phyloP scores from a whole-genome alignment of 2,329 filamentous ascomycete genomes.

The Sporothrix inflata region DNA sequence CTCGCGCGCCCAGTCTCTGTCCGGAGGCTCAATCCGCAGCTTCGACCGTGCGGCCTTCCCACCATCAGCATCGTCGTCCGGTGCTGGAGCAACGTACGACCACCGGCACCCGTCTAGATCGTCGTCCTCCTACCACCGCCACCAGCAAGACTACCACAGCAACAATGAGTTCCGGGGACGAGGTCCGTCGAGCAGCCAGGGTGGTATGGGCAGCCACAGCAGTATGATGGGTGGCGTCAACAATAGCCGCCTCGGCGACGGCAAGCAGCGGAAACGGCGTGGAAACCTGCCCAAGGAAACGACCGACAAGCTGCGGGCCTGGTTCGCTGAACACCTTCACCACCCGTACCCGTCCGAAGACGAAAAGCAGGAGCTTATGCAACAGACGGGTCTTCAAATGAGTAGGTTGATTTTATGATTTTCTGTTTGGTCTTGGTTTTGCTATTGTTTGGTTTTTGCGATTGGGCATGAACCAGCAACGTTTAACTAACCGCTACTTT shows the following conservation, averaged over 20 bases:
- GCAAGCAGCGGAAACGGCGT: slow-evolving; percentile 65
- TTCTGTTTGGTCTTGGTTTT: slow-evolving; percentile 16
- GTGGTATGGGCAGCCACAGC: not conserved
- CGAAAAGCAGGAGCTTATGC: slow-evolving; percentile 81
- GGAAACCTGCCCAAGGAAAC: slow-evolving; percentile 91
- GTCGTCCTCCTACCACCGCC: not conserved
- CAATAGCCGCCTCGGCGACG: slow-evolving; percentile 42
- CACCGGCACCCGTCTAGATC: not conserved
- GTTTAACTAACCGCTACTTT: slow-evolving; percentile 19
- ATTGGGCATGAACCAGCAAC: slow-evolving; percentile 18
- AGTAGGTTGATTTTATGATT: slow-evolving; percentile 55
- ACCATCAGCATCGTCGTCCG: not conserved
- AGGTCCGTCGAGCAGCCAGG: slow-evolving; percentile 41
- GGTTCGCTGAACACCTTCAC: slow-evolving; percentile 76
- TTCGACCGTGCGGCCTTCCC: slow-evolving; percentile 16
- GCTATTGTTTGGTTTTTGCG: slow-evolving; percentile 1
- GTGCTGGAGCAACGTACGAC: not conserved
- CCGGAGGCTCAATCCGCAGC: not conserved
- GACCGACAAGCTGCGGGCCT: slow-evolving; percentile 77
- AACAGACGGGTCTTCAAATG: slow-evolving; percentile 75
- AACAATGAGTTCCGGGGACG: slow-evolving; percentile 37
- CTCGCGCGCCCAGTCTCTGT: slow-evolving; percentile 25
- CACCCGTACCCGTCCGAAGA: slow-evolving; percentile 89
- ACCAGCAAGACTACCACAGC: slow-evolving; percentile 42
- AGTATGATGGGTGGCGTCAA: slow-evolving; percentile 23